phyloP scores from a whole-genome alignment of 2,329 filamentous ascomycete species.

The Cercospora sp. region DNA sequence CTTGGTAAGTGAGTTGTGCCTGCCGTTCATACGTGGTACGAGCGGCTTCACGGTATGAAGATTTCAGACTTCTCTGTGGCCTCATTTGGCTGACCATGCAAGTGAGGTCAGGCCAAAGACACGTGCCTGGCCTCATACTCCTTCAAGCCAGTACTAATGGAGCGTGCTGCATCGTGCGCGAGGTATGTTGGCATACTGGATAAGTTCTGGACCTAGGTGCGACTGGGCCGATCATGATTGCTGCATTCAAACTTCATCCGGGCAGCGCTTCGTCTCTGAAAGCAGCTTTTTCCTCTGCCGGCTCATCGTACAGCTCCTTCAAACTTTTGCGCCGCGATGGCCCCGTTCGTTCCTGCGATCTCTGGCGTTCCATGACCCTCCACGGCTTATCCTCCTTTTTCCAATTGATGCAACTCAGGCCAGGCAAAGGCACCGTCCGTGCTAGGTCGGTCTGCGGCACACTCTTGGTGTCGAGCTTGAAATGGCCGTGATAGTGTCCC shows the following conservation, averaged over 20 bases:
- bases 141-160: not conserved
- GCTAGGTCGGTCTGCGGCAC: constrained; percentile 41
- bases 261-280: constrained; percentile 15
- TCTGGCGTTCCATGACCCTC: constrained; percentile 34
- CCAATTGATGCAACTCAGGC: constrained; percentile 44
- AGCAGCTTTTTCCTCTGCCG: constrained; percentile 8
- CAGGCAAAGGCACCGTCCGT: constrained; percentile 43
- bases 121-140: not conserved
- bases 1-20: not conserved
- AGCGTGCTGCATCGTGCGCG: not conserved
- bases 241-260: constrained; percentile 6
- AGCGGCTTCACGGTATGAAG: not conserved
- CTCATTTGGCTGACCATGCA: not conserved
- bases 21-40: not conserved
- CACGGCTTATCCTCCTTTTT: constrained; percentile 42
- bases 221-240: not conserved
- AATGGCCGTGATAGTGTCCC: constrained; percentile 36
- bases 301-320: constrained; percentile 30
- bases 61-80: not conserved
- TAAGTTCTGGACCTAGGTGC: not conserved
- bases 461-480: constrained; percentile 32
- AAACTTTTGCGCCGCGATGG: constrained; percentile 37
- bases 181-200: not conserved
- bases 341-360: constrained; percentile 31
- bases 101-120: not conserved